Conservation (phyloP, 1,139 yeast genomes). For the Pichia sp. region DNA sequence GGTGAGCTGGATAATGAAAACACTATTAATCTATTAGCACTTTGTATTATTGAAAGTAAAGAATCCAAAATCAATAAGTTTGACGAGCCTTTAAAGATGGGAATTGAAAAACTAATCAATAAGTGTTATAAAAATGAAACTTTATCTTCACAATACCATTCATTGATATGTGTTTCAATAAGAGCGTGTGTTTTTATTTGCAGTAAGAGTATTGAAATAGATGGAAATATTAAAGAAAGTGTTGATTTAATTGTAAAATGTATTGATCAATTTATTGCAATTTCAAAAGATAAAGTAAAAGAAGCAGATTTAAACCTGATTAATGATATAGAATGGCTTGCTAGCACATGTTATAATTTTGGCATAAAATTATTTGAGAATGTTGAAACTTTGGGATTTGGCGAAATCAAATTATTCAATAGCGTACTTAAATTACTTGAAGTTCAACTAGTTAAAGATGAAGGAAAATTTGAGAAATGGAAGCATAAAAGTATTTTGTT, state of each 20-base stretch:
- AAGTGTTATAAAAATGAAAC: conserved; percentile 9
- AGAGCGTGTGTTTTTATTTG: conserved; percentile 24
- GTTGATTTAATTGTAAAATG: conserved; percentile 3
- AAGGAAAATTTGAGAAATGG: conserved; percentile 3
- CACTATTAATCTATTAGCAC: conserved; percentile 18
- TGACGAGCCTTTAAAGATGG: conserved; percentile 16
- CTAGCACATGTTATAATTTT: neutral
- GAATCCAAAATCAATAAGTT: neutral
- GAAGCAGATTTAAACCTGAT: conserved; percentile 13
- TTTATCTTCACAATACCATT: conserved; percentile 4
- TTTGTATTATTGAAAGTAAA: conserved; percentile 23
- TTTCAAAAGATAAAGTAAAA: neutral
- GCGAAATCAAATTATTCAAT: too few species aligned
- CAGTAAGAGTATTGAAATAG: conserved; percentile 17
- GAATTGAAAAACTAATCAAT: conserved; percentile 20
- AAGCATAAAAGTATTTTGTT: conserved; percentile 5
- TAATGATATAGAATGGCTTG: conserved; percentile 5
- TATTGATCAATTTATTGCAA: conserved; percentile 1
- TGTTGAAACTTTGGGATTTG: neutral
- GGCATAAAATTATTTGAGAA: conserved; percentile 6
- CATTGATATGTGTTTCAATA: conserved; percentile 23
- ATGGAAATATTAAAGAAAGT: neutral
- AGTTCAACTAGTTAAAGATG: neutral
- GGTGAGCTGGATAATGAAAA: conserved; percentile 8
- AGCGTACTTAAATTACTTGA: too few species aligned